Conservation (phyloP, 2,329 filamentous ascomycete genomes). For the Rachicladosporium sp. region DNA sequence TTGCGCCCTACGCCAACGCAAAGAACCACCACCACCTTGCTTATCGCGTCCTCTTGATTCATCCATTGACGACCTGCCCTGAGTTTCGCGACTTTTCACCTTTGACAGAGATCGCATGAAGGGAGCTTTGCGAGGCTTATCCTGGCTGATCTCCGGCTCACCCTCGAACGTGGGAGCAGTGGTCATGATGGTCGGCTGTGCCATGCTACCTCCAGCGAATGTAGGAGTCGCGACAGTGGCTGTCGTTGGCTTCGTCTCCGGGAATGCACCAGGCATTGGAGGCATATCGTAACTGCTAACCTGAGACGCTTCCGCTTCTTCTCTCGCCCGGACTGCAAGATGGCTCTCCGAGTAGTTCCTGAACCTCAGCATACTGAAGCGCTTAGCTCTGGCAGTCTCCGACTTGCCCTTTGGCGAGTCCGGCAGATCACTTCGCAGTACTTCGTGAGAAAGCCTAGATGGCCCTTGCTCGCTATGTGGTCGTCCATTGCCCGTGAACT, state of each 20-base stretch:
- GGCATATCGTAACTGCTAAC: slow-evolving; percentile 32
- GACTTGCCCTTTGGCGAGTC: slow-evolving; percentile 10
- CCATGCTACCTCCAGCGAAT: slow-evolving; percentile 8
- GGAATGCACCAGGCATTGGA: slow-evolving; percentile 24
- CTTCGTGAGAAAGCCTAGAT: slow-evolving; percentile 13
- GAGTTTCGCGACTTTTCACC: slow-evolving; percentile 3
- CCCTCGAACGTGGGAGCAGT: slow-evolving; percentile 63
- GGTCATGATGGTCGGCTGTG: slow-evolving; percentile 65
- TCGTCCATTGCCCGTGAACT: slow-evolving; percentile 3
- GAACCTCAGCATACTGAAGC: slow-evolving; percentile 63
- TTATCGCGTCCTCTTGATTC: slow-evolving; percentile 6
- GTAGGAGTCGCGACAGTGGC: too few relatives aligned
- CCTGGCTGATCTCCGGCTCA: slow-evolving; percentile 6
- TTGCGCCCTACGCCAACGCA: slow-evolving; percentile 18
- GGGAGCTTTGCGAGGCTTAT: slow-evolving; percentile 11
- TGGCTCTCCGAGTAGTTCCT: slow-evolving; percentile 91
- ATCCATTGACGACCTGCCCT: slow-evolving; percentile 5
- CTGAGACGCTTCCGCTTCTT: slow-evolving; percentile 40
- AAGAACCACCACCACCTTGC: slow-evolving; percentile 8
- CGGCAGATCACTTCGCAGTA: slow-evolving; percentile 14
- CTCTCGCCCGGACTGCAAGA: slow-evolving; percentile 61
- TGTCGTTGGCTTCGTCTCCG: too few relatives aligned
- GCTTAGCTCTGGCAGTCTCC: slow-evolving; percentile 27
- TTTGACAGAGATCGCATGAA: slow-evolving; percentile 16
- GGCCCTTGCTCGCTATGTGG: slow-evolving; percentile 9